phyloP scores from a whole-genome alignment of 495 filamentous ascomycete genomes.

The Tricharina praecox region DNA sequence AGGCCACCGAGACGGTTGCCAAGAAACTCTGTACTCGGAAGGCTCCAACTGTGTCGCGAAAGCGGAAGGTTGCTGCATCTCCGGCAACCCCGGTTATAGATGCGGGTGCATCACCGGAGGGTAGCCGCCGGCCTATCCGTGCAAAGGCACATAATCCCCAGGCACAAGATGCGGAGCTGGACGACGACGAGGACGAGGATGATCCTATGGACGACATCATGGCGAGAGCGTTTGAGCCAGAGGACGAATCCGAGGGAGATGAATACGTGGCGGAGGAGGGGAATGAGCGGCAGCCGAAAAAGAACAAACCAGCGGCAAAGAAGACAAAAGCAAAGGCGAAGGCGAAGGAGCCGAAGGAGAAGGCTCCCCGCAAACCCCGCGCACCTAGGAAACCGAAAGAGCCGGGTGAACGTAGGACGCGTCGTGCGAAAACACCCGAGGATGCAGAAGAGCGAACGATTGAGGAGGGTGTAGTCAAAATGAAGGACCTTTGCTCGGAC shows the following conservation, averaged over 20 bases:
- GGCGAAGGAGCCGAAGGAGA: constrained; percentile 16
- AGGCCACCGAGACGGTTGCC: too few relatives aligned
- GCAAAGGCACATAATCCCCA: not conserved
- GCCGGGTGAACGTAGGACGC: constrained; percentile 13
- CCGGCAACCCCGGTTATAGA: too few relatives aligned
- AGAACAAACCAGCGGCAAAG: constrained; percentile 15
- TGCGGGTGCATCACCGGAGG: not conserved
- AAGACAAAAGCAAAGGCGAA: constrained; percentile 2
- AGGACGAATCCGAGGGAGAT: constrained; percentile 22
- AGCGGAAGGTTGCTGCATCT: not conserved
- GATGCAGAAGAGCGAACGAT: constrained; percentile 58
- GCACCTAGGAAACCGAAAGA: constrained; percentile 15
- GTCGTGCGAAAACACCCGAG: constrained; percentile 38
- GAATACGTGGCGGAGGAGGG: constrained; percentile 22
- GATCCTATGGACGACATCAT: constrained; percentile 7
- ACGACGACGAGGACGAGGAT: constrained; percentile 10
- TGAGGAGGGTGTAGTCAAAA: constrained; percentile 50
- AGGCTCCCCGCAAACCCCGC: constrained; percentile 25
- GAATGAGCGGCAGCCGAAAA: constrained; percentile 10
- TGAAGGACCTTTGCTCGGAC: constrained; percentile 69
- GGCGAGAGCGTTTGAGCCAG: not conserved
- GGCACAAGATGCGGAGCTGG: constrained; percentile 2
- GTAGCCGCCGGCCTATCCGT: not conserved
- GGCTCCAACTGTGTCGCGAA: not conserved
- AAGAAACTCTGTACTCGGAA: not conserved